These are phyloP conservation scores for Boletus fagicola DNA, from an alignment of 768 basidiomycete genomes.

Conservation along the genomic window DNA sequence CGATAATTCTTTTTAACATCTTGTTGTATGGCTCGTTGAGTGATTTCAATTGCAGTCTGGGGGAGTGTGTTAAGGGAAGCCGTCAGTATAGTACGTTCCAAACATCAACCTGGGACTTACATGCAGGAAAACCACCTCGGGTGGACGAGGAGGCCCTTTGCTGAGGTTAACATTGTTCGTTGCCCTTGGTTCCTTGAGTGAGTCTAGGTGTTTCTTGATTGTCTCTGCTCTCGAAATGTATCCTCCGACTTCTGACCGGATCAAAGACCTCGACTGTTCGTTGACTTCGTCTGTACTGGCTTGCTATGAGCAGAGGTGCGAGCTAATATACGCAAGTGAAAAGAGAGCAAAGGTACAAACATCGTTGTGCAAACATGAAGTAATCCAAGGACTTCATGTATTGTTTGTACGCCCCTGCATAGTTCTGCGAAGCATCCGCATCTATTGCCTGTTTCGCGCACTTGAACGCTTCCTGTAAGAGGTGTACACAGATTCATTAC, in stretches of 20 bases:
- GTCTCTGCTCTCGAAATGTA: conserved; percentile 89
- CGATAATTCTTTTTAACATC: conserved; percentile 88
- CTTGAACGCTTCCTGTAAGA: conserved; percentile 68
- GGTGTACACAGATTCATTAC: background rate
- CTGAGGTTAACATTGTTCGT: background rate
- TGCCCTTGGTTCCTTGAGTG: background rate
- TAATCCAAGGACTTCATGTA: conserved; percentile 95
- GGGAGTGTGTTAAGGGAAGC: background rate
- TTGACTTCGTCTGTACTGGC: conserved; percentile 67
- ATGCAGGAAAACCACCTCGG: conserved; percentile 17
- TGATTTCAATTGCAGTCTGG: conserved; percentile 79
- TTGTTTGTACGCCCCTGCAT: conserved; percentile 88
- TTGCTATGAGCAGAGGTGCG: conserved; percentile 4
- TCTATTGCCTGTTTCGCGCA: conserved; percentile 88
- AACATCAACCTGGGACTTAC: background rate
- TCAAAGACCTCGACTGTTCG: conserved; percentile 80
- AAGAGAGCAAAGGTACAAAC: conserved; percentile 39
- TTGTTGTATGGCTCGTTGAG: conserved; percentile 84
- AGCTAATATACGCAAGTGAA: background rate
- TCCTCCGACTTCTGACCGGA: conserved; percentile 81
- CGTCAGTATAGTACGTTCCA: background rate
- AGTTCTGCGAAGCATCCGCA: conserved; percentile 85
- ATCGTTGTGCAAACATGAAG: conserved; percentile 95
- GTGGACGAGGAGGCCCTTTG: conserved; percentile 11
- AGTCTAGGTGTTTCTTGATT: conserved; percentile 72